phyloP scores from a whole-genome alignment of 2,329 filamentous ascomycete genomes.

The Claviceps monticola region DNA sequence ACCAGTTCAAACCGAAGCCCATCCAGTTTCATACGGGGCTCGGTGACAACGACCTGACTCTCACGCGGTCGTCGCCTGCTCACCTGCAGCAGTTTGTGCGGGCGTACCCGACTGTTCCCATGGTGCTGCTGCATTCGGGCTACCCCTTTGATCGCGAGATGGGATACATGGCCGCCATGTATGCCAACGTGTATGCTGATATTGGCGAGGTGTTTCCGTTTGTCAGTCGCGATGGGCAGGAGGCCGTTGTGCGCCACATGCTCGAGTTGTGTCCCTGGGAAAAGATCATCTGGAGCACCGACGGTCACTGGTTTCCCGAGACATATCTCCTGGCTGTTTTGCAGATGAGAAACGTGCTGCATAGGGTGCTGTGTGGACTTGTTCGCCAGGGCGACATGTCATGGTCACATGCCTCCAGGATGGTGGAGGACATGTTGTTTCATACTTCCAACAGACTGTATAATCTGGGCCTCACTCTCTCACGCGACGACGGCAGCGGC shows the following conservation, averaged over 20 bases:
- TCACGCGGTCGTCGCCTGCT: conserved; percentile 58
- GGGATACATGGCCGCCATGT: conserved; percentile 64
- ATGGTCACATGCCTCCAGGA: conserved; percentile 44
- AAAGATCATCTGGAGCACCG: conserved; percentile 69
- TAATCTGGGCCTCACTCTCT: conserved; percentile 26
- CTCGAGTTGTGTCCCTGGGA: conserved; percentile 61
- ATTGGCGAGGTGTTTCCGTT: conserved; percentile 73
- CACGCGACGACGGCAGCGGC: background rate
- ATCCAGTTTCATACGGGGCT: conserved; percentile 76
- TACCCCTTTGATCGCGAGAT: conserved; percentile 72
- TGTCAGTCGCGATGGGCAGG: conserved; percentile 63
- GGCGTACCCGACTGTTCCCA: conserved; percentile 52
- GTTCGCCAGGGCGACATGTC: conserved; percentile 50
- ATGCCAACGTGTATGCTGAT: conserved; percentile 69
- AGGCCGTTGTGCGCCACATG: conserved; percentile 54
- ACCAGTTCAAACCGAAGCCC: conserved; percentile 36
- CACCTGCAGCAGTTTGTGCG: conserved; percentile 63
- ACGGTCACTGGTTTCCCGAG: conserved; percentile 68
- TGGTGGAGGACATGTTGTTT: conserved; percentile 58
- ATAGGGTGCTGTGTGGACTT: conserved; percentile 53
- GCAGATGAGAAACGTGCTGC: conserved; percentile 58
- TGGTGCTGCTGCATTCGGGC: conserved; percentile 66
- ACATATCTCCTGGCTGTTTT: conserved; percentile 59
- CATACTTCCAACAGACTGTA: conserved; percentile 68
- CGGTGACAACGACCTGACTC: conserved; percentile 63